phyloP scores from a whole-genome alignment of 495 filamentous ascomycete genomes.

The Lophiotrema nucula region DNA sequence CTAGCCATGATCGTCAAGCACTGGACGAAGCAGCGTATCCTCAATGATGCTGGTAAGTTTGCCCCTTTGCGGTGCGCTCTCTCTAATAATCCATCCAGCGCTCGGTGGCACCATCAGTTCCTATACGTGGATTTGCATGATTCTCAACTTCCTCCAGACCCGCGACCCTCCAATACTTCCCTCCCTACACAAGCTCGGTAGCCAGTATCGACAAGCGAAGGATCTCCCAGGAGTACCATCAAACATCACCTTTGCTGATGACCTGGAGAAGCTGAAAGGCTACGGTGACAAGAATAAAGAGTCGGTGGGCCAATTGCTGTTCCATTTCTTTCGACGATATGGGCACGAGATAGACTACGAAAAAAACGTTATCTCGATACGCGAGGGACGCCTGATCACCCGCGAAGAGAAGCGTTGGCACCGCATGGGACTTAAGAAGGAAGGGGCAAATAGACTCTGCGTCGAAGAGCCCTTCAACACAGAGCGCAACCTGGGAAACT shows the following conservation, averaged over 20 bases:
- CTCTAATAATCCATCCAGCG: conserved; percentile 48
- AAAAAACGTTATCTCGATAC: conserved; percentile 77
- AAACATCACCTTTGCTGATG: conserved; percentile 76
- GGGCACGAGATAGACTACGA: conserved; percentile 91
- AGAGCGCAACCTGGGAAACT: conserved; percentile 91
- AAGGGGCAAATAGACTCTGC: conserved; percentile 68
- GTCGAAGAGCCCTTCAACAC: conserved; percentile 97
- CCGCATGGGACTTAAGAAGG: conserved; percentile 61
- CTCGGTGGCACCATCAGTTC: conserved; percentile 94
- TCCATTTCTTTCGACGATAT: conserved; percentile 92
- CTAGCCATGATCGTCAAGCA: conserved; percentile 95
- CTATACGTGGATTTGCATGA: conserved; percentile 99
- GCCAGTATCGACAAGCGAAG: conserved; percentile 58
- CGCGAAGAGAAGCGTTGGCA: conserved; percentile 84
- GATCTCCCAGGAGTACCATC: conserved; percentile 56
- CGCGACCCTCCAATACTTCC: conserved; percentile 85
- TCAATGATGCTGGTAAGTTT: conserved; percentile 88
- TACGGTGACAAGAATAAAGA: conserved; percentile 82
- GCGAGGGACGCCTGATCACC: conserved; percentile 76
- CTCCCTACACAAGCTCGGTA: conserved; percentile 68
- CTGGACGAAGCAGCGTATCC: conserved; percentile 87
- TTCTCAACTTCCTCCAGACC: conserved; percentile 92
- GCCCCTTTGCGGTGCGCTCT: conserved; percentile 10
- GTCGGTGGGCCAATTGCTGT: conserved; percentile 76
- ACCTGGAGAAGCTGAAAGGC: conserved; percentile 66